Conservation (phyloP, 108 stramenopile species). For the Cylindrotheca fusiformis region DNA sequence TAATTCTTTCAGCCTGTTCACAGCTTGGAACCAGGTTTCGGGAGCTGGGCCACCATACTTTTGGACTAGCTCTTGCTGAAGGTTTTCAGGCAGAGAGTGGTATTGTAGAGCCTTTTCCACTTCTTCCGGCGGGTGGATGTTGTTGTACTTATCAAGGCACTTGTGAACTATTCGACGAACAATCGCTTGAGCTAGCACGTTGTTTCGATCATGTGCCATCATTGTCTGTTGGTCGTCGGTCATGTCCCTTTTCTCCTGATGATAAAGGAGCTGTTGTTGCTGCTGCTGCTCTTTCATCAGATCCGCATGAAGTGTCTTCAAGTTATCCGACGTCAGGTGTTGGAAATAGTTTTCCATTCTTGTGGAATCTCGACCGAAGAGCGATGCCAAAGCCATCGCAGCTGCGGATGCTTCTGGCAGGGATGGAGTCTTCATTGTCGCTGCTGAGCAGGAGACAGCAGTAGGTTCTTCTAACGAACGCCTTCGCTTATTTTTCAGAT, state of each 20-base stretch:
- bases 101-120: conserved; percentile 41
- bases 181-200: conserved; percentile 24
- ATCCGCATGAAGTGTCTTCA: neutral
- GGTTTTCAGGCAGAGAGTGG: conserved; percentile 17
- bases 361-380: conserved; percentile 3
- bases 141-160: conserved; percentile 26
- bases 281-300: neutral
- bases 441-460: no score
- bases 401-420: no score
- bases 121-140: conserved; percentile 6
- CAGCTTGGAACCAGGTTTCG: conserved; percentile 37
- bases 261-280: no score
- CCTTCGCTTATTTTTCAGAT: no score
- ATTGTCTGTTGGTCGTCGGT: neutral
- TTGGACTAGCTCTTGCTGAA: conserved; percentile 17
- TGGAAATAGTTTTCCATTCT: conserved; percentile 2
- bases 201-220: neutral
- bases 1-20: conserved; percentile 18
- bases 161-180: conserved; percentile 30
- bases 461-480: no score
- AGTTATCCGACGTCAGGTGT: neutral
- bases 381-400: conserved; percentile 6
- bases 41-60: conserved; percentile 22
- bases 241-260: no score
- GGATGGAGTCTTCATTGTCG: conserved; percentile 2